Percentiles rank a stretch among this genome's conserved stretches.
Conservation (phyloP, 306 rosid genomes). For the Vigna angularis region DNA sequence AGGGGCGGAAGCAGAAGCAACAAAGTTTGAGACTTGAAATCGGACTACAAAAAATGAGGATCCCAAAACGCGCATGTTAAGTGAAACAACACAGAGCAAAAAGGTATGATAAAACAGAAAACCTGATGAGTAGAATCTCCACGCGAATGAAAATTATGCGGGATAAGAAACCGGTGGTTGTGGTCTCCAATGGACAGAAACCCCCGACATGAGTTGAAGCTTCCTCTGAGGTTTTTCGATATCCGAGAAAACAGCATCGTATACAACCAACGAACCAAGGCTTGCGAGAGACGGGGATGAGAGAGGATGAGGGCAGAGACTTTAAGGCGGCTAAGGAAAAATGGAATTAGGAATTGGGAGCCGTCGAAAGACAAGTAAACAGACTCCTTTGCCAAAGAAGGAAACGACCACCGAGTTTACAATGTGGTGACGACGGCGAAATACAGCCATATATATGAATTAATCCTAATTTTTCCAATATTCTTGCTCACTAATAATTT, state of each 20-base stretch:
- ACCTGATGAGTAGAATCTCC: constrained; percentile 58
- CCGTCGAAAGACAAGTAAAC: constrained; percentile 18
- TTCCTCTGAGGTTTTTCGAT: constrained; percentile 57
- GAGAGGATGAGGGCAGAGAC: background rate
- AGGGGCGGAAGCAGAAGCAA: background rate
- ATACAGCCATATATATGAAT: constrained; percentile 43
- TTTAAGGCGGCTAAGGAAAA: constrained; percentile 37
- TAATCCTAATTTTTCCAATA: constrained; percentile 3
- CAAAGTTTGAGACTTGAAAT: constrained; percentile 7
- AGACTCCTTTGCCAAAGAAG: constrained; percentile 2
- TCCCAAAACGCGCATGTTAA: background rate
- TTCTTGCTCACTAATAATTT: background rate
- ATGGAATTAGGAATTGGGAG: background rate
- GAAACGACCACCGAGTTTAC: constrained; percentile 11
- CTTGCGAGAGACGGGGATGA: background rate
- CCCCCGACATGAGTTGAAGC: constrained; percentile 58
- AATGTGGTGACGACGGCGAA: constrained; percentile 47
- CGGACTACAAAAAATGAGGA: background rate
- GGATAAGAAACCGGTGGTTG: constrained; percentile 42
- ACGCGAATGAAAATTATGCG: constrained; percentile 35
- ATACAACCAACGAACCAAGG: background rate
- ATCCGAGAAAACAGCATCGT: constrained; percentile 67
- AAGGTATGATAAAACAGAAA: background rate
- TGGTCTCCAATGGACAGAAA: constrained; percentile 48
- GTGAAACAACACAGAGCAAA: background rate